Evolutionary conservation across 805 yeast species (phyloP).

Genomic region (Brettanomyces nanus): DNA sequence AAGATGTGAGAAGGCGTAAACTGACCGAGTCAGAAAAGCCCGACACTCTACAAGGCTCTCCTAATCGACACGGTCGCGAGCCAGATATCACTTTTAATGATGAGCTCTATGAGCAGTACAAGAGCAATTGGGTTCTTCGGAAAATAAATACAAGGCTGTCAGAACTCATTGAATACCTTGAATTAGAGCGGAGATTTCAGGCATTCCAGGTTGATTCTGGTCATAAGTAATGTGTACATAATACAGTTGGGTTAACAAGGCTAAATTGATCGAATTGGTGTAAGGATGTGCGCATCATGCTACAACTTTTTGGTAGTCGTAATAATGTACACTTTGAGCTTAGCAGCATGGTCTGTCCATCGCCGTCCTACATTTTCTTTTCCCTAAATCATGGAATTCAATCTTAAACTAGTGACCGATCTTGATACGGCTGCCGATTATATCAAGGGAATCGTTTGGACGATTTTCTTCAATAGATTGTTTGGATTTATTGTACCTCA

Average conservation of each 20-base stretch:
- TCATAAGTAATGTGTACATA: no score
- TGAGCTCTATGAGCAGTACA: constrained; percentile 6
- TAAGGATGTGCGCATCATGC: no score
- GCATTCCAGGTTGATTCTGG: no score
- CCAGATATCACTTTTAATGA: not conserved
- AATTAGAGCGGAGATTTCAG: constrained; percentile 12
- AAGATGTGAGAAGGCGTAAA: constrained; percentile 19
- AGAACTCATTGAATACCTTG: constrained; percentile 14
- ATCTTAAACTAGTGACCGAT: constrained; percentile 41
- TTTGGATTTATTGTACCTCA: constrained; percentile 57
- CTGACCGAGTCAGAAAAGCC: no score
- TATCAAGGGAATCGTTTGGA: constrained; percentile 52
- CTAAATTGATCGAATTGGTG: no score
- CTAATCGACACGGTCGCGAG: no score
- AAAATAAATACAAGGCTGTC: constrained; percentile 8
- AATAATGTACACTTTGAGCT: no score
- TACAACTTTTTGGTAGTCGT: no score
- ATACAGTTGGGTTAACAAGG: no score
- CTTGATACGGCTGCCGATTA: constrained; percentile 47
- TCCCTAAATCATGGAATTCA: constrained; percentile 33
- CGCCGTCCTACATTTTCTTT: no score
- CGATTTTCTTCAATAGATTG: constrained; percentile 60
- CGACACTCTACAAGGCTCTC: not conserved
- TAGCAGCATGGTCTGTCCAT: no score
- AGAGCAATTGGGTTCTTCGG: constrained; percentile 14